Conservation (phyloP, 1,284 basidiomycete genomes). For the Fomitopsis schrenkii region DNA sequence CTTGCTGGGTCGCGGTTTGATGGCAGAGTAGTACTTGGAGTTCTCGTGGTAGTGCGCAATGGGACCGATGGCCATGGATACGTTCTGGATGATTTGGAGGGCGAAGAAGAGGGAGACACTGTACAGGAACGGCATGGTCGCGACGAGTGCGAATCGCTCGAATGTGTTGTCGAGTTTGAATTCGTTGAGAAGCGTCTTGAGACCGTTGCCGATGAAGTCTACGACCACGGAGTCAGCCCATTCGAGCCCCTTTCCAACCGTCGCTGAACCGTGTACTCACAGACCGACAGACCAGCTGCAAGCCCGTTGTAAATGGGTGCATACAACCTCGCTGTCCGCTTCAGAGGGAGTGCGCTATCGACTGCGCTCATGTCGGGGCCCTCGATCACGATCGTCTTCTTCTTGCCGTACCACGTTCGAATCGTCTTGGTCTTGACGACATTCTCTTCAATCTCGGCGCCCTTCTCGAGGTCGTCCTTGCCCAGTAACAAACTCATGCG, state of each 20-base stretch:
- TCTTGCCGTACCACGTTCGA: constrained; percentile 33
- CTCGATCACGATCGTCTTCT: constrained; percentile 27
- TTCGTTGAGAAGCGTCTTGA: constrained; percentile 39
- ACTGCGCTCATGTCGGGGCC: constrained; percentile 21
- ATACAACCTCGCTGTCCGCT: constrained; percentile 36
- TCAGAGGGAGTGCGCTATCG: constrained; percentile 27
- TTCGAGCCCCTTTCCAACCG: neutral
- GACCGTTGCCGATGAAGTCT: constrained; percentile 38
- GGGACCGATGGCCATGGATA: constrained; percentile 40
- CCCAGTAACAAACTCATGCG: constrained; percentile 16
- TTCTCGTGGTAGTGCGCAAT: constrained; percentile 47
- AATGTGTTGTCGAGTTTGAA: constrained; percentile 42
- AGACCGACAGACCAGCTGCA: constrained; percentile 34
- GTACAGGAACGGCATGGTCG: constrained; percentile 39
- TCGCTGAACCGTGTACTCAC: constrained; percentile 18
- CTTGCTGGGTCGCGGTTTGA: constrained; percentile 36
- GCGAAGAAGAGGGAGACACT: constrained; percentile 38
- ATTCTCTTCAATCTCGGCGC: constrained; percentile 19
- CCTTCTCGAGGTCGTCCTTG: constrained; percentile 32
- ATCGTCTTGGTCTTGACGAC: constrained; percentile 23
- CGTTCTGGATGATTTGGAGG: constrained; percentile 35
- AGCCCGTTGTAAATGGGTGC: constrained; percentile 46
- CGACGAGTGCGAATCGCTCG: constrained; percentile 39
- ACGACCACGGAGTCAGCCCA: neutral
- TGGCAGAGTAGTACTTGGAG: constrained; percentile 44